These are phyloP conservation scores for Vicia faba DNA, from an alignment of 306 rosid species.

Conservation along the genomic window DNA sequence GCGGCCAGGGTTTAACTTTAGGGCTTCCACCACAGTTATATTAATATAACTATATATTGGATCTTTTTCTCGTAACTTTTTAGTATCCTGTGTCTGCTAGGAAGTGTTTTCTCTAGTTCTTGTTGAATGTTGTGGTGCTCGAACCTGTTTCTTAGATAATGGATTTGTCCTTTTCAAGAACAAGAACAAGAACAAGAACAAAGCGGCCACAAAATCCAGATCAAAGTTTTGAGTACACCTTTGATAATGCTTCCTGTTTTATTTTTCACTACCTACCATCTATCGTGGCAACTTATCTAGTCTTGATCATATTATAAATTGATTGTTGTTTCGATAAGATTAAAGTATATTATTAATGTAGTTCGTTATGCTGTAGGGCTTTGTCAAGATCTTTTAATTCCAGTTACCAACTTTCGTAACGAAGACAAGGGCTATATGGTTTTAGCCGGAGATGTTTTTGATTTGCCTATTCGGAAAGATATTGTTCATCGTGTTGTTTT, in stretches of 20 bases:
- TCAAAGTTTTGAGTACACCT: constrained; percentile 18
- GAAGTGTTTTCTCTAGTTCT: constrained; percentile 15
- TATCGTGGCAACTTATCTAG: constrained; percentile 5
- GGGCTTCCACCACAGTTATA: constrained; percentile 12
- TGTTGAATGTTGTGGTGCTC: constrained; percentile 18
- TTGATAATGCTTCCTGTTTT: constrained; percentile 8
- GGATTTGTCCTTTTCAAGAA: constrained; percentile 16
- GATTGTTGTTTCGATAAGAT: constrained; percentile 21
- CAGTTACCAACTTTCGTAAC: constrained; percentile 78
- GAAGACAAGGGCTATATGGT: constrained; percentile 91
- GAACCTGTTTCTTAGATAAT: constrained; percentile 12
- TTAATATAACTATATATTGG: not conserved
- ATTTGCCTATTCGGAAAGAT: constrained; percentile 88
- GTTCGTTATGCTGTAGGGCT: constrained; percentile 58
- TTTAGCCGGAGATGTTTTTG: constrained; percentile 92
- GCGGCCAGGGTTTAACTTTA: constrained; percentile 20
- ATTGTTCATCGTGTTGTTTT: constrained; percentile 83
- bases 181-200: not conserved
- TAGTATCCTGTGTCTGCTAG: constrained; percentile 8
- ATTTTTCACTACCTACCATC: constrained; percentile 18
- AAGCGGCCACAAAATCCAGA: not conserved
- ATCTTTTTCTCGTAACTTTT: not conserved
- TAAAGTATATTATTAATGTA: constrained; percentile 30
- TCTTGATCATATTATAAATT: constrained; percentile 10
- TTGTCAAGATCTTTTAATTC: constrained; percentile 79